Evolutionary conservation across 2,329 filamentous ascomycete genomes (phyloP).

Genomic region (Penicillium glabrum): DNA sequence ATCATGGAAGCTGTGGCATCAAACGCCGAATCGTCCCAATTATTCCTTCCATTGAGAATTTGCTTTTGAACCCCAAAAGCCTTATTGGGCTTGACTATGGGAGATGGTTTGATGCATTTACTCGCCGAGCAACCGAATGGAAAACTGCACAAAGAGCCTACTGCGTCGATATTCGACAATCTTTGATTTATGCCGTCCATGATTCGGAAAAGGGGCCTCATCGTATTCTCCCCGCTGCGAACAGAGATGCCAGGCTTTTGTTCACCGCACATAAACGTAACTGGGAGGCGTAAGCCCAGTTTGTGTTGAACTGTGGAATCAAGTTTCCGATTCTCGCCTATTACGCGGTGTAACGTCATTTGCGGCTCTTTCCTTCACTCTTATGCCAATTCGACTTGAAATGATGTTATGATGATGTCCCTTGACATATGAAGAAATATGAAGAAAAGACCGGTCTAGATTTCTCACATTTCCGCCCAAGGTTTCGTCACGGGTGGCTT

Average conservation of each 20-base stretch:
- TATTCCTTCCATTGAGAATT: slow-evolving; percentile 40
- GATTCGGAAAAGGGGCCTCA: neutral
- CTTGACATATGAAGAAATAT: neutral
- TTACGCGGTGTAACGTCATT: neutral
- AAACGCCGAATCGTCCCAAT: slow-evolving; percentile 40
- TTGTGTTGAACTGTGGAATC: neutral
- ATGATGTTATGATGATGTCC: neutral
- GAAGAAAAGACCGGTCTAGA: neutral
- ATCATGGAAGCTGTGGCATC: slow-evolving; percentile 44
- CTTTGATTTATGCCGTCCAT: slow-evolving; percentile 19
- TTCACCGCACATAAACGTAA: slow-evolving; percentile 38
- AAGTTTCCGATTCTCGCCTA: too few species aligned
- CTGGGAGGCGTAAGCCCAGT: slow-evolving; percentile 31
- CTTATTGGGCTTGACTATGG: slow-evolving; percentile 29
- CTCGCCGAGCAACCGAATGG: neutral
- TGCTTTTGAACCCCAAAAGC: slow-evolving; percentile 32
- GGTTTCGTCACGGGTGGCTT: neutral
- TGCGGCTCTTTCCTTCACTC: neutral
- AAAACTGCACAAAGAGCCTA: neutral
- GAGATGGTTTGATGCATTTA: slow-evolving; percentile 8
- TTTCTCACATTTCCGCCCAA: neutral
- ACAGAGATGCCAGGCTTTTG: slow-evolving; percentile 32
- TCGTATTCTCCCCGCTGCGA: slow-evolving; percentile 10
- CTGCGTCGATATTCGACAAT: slow-evolving; percentile 26
- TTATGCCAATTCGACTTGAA: neutral